Conservation (phyloP, 2,329 filamentous ascomycete species). For the Cordyceps cicadae region DNA sequence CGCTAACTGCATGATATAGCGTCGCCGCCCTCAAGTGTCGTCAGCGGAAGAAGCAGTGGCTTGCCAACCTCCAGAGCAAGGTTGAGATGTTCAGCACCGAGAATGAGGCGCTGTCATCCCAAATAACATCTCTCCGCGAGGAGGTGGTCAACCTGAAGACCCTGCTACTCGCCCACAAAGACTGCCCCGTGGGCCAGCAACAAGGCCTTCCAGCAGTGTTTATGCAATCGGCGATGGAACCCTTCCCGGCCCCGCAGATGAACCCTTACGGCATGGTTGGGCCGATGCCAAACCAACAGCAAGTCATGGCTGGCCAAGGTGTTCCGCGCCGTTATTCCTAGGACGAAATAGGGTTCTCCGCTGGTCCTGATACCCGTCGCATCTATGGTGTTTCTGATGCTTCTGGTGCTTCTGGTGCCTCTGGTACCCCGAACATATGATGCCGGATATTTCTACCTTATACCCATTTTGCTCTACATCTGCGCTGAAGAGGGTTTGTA, state of each 20-base stretch:
- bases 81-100: slow-evolving; percentile 89
- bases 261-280: slow-evolving; percentile 52
- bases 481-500: not conserved
- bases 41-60: slow-evolving; percentile 98
- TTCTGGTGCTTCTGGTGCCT: not conserved
- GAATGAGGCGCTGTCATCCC: slow-evolving; percentile 77
- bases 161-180: slow-evolving; percentile 85
- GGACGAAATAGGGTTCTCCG: not conserved
- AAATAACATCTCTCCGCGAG: slow-evolving; percentile 77
- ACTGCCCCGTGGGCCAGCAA: slow-evolving; percentile 85
- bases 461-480: not conserved
- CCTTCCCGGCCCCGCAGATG: slow-evolving; percentile 43
- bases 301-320: slow-evolving; percentile 48
- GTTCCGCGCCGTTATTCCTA: slow-evolving; percentile 52
- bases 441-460: not conserved
- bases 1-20: slow-evolving; percentile 38
- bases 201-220: slow-evolving; percentile 56
- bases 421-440: too few species aligned
- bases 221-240: slow-evolving; percentile 49
- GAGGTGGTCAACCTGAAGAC: slow-evolving; percentile 95
- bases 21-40: slow-evolving; percentile 95
- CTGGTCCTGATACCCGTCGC: too few species aligned
- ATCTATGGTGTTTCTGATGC: too few species aligned
- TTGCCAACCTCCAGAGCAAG: slow-evolving; percentile 87
- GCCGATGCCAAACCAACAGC: slow-evolving; percentile 42